These are phyloP conservation scores for Phytophthora citrophthora DNA, from an alignment of 352 stramenopile genomes.

Conservation along the genomic window DNA sequence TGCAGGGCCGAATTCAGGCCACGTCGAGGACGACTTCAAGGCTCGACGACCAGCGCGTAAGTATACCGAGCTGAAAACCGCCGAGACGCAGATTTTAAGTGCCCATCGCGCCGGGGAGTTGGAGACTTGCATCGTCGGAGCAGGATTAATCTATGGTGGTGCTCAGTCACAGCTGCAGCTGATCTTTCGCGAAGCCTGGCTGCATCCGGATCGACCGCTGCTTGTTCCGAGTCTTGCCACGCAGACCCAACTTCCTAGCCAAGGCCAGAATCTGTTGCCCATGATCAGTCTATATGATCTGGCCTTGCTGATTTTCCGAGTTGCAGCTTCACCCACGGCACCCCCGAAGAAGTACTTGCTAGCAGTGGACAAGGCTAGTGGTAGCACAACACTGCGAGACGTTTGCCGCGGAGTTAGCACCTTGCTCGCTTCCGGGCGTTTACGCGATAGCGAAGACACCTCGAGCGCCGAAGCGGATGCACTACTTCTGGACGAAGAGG, in stretches of 20 bases:
- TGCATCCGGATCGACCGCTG: conserved; percentile 59
- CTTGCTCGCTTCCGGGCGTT: conserved; percentile 54
- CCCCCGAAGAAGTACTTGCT: conserved; percentile 71
- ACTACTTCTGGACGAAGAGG: conserved; percentile 64
- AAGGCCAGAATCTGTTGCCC: conserved; percentile 72
- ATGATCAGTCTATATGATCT: conserved; percentile 89
- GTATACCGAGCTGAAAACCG: conserved; percentile 80
- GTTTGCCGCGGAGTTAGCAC: conserved; percentile 67
- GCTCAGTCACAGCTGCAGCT: conserved; percentile 67
- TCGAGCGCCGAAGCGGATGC: conserved; percentile 47
- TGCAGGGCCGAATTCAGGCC: conserved; percentile 37
- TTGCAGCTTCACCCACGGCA: conserved; percentile 40
- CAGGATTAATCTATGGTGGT: conserved; percentile 81
- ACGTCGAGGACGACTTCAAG: conserved; percentile 84
- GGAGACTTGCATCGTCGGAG: conserved; percentile 75
- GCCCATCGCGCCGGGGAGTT: conserved; percentile 65
- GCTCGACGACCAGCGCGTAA: conserved; percentile 70
- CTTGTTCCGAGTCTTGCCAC: conserved; percentile 61
- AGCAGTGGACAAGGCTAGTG: conserved; percentile 64
- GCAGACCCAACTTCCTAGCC: conserved; percentile 31
- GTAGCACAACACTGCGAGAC: conserved; percentile 62
- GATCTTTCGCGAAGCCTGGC: conserved; percentile 80
- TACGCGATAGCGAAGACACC: conserved; percentile 43
- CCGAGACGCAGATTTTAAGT: conserved; percentile 85
- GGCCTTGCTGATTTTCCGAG: conserved; percentile 55